Evolutionary conservation across 2,329 filamentous ascomycete genomes (phyloP).

Genomic region (Exophiala bonariae): DNA sequence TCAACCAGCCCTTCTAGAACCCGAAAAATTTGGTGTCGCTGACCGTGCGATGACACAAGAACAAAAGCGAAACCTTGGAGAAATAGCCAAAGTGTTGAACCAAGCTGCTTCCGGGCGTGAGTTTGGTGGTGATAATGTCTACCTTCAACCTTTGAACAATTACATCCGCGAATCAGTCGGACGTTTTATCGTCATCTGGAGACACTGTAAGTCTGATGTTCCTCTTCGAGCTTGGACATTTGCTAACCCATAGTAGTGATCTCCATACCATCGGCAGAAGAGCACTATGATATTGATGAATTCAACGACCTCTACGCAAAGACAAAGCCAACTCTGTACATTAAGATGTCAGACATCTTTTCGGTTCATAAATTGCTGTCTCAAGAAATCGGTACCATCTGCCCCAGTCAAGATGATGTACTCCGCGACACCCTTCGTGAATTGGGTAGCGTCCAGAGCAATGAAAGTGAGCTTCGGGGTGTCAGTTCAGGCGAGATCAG

Average conservation of each 20-base stretch:
- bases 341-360: constrained; percentile 98
- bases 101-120: constrained; percentile 86
- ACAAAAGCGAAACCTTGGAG: constrained; percentile 87
- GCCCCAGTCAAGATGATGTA: constrained; percentile 78
- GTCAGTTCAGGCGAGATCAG: constrained; percentile 87
- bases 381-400: constrained; percentile 74
- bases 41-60: constrained; percentile 85
- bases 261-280: constrained; percentile 80
- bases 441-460: constrained; percentile 92
- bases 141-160: constrained; percentile 89
- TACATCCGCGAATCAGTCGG: constrained; percentile 85
- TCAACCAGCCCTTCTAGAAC: constrained; percentile 82
- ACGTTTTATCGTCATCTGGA: constrained; percentile 73
- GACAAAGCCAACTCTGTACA: constrained; percentile 96
- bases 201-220: constrained; percentile 51
- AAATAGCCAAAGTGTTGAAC: constrained; percentile 87
- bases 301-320: constrained; percentile 97
- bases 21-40: constrained; percentile 89
- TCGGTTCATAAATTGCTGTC: constrained; percentile 88
- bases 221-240: background rate
- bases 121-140: constrained; percentile 93
- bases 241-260: constrained; percentile 60
- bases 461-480: constrained; percentile 87
- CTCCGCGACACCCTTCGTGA: constrained; percentile 90
- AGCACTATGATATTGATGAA: constrained; percentile 96